Conservation (phyloP, 1,139 yeast species). For the Nakaseomyces glabratus region DNA sequence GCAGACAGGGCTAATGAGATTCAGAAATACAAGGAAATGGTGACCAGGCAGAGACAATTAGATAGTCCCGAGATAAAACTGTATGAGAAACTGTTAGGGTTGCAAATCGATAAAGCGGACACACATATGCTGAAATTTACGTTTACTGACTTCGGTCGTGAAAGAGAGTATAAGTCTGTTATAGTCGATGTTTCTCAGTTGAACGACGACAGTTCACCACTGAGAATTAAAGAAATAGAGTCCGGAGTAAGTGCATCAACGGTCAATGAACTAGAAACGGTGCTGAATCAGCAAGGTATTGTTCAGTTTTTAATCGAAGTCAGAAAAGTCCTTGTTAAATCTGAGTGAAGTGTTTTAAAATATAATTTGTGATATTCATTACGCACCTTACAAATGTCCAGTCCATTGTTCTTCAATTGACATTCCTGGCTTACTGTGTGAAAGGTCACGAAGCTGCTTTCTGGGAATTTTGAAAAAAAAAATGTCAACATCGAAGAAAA, state of each 20-base stretch:
- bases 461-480: too few species aligned
- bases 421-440: too few species aligned
- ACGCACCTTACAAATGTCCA: too few species aligned
- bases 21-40: constrained; percentile 17
- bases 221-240: constrained; percentile 1
- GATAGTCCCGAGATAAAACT: constrained; percentile 24
- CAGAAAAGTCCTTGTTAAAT: not conserved
- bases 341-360: too few species aligned
- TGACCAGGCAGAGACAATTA: constrained; percentile 17
- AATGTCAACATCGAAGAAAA: too few species aligned
- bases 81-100: constrained; percentile 25
- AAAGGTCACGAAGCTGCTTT: too few species aligned
- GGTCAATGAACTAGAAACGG: not conserved
- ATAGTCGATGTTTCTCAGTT: constrained; percentile 19
- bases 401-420: too few species aligned
- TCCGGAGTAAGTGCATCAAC: not conserved
- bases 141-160: constrained; percentile 17
- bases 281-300: not conserved
- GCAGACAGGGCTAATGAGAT: constrained; percentile 23
- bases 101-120: constrained; percentile 19
- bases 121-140: constrained; percentile 20
- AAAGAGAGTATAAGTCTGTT: constrained; percentile 11
- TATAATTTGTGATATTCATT: too few species aligned
- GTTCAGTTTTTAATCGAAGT: not conserved
- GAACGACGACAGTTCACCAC: not conserved